Conservation (phyloP, 768 basidiomycete species). For the Kwoniella sp. region DNA sequence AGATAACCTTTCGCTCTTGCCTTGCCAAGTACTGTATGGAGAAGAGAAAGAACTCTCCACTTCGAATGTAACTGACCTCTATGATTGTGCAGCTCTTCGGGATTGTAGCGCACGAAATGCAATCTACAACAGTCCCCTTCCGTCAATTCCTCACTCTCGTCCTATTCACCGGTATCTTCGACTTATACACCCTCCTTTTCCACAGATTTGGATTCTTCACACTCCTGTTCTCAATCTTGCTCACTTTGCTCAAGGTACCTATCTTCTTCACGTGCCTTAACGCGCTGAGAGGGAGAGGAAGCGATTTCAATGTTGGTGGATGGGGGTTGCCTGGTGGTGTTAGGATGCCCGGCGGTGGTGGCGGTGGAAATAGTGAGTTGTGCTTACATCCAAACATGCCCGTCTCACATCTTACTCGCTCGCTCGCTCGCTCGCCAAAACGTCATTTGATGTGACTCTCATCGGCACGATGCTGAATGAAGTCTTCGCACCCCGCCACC, state of each 20-base stretch:
- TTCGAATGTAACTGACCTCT: too few relatives aligned
- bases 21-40: too few relatives aligned
- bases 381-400: too few relatives aligned
- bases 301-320: constrained; percentile 30
- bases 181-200: constrained; percentile 36
- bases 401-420: too few relatives aligned
- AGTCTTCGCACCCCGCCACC: too few relatives aligned
- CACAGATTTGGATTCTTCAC: constrained; percentile 29
- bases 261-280: constrained; percentile 36
- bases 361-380: constrained; percentile 14
- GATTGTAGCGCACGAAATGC: constrained; percentile 43
- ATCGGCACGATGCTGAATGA: too few relatives aligned
- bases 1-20: too few relatives aligned
- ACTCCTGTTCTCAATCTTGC: constrained; percentile 29
- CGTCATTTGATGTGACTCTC: too few relatives aligned
- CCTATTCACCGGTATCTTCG: constrained; percentile 39
- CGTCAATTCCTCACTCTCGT: constrained; percentile 42
- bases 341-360: constrained; percentile 9
- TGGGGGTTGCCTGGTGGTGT: constrained; percentile 14
- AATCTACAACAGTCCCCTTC: constrained; percentile 26
- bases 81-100: constrained; percentile 41
- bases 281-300: constrained; percentile 30
- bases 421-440: too few relatives aligned
- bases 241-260: constrained; percentile 36
- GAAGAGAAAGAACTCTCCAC: background rate